Percentiles rank a stretch among this genome's conserved stretches.
These are phyloP conservation scores for Talaromyces proteolyticus DNA, from an alignment of 495 filamentous ascomycete species.

Conservation along the genomic window DNA sequence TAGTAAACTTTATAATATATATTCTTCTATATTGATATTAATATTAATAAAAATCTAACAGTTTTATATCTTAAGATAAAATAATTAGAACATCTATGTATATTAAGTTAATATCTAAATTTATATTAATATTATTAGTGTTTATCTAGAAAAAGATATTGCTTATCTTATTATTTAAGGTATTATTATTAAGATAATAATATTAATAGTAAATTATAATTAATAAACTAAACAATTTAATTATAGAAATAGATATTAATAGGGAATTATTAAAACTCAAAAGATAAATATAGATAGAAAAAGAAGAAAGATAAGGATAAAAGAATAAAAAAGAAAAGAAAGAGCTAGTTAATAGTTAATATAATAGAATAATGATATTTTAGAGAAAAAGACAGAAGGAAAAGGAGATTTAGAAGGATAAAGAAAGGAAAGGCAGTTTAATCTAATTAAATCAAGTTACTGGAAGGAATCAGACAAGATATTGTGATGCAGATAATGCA, in stretches of 20 bases:
- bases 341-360: not conserved
- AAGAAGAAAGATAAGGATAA: not conserved
- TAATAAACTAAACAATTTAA: not conserved
- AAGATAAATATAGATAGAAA: not conserved
- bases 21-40: not conserved
- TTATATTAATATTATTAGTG: not conserved
- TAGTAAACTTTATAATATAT: not conserved
- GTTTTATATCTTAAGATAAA: not conserved
- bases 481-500: too few relatives aligned
- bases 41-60: not conserved
- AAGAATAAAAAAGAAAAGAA: not conserved
- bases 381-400: not conserved
- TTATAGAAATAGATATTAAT: not conserved
- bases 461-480: too few relatives aligned
- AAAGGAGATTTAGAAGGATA: not conserved
- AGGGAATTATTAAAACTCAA: not conserved
- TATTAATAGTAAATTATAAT: not conserved
- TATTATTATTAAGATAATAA: not conserved
- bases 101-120: not conserved
- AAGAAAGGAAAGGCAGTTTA: conserved; percentile 1
- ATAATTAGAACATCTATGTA: not conserved
- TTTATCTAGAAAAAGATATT: not conserved
- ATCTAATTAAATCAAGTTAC: too few relatives aligned
- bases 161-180: not conserved
- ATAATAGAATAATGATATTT: too few relatives aligned